These are phyloP conservation scores for Xylaria sp. DNA, from an alignment of 2,329 filamentous ascomycete genomes.

Conservation along the genomic window DNA sequence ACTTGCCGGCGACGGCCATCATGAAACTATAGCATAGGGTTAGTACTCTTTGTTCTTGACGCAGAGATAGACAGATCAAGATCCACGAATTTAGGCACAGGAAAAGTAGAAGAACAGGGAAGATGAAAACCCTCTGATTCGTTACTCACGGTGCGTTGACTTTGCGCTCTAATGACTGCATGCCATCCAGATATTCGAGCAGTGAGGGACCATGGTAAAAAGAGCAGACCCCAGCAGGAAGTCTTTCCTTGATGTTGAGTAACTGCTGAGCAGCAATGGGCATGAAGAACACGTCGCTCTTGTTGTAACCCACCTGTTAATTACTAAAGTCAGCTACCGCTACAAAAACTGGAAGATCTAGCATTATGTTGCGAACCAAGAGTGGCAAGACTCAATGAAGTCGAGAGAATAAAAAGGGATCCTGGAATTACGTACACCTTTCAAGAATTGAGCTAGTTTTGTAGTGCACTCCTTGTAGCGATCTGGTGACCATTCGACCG, in stretches of 20 bases:
- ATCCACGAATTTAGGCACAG: background rate
- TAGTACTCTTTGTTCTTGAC: background rate
- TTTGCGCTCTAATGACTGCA: constrained; percentile 93
- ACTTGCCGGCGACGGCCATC: constrained; percentile 98
- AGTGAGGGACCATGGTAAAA: constrained; percentile 93
- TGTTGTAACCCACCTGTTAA: constrained; percentile 80
- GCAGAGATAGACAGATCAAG: too few relatives aligned
- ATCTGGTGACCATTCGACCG: constrained; percentile 93
- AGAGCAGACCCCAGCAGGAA: constrained; percentile 75
- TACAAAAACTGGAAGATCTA: background rate
- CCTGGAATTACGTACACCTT: constrained; percentile 54
- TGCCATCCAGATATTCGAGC: constrained; percentile 92
- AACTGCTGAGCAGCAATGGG: constrained; percentile 90
- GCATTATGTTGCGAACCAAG: background rate
- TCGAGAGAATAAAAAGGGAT: background rate
- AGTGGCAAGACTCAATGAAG: background rate
- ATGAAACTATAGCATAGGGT: constrained; percentile 67
- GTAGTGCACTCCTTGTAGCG: constrained; percentile 91
- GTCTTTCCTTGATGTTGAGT: constrained; percentile 84
- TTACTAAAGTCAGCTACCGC: background rate
- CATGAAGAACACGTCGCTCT: constrained; percentile 94
- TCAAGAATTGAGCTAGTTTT: constrained; percentile 87
- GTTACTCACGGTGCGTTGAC: constrained; percentile 74
- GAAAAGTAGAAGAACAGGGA: background rate
- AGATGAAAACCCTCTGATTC: background rate